A percentile compares a stretch with the other conserved stretches of the same genome.
phyloP scores from a whole-genome alignment of 345 rosid genomes.

The Isatis tinctoria region DNA sequence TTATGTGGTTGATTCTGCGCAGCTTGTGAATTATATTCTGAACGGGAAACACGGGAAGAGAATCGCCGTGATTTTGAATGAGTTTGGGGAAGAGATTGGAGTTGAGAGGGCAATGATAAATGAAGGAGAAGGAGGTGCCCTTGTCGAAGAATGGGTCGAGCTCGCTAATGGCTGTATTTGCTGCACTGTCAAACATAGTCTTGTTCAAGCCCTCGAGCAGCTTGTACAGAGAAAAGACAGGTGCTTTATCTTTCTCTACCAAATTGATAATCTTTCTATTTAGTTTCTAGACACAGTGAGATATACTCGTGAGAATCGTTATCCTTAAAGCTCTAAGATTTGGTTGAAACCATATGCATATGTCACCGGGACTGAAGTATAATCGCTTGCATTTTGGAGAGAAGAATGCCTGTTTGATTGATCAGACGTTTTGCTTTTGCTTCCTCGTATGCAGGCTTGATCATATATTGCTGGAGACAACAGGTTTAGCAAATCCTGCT shows the following conservation, averaged over 20 bases:
- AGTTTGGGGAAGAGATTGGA: slow-evolving; percentile 96
- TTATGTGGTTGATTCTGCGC: slow-evolving; percentile 7
- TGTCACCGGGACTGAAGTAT: neutral
- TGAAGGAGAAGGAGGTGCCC: slow-evolving; percentile 79
- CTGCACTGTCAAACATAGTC: slow-evolving; percentile 89
- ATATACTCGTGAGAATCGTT: neutral
- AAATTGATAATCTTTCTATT: neutral
- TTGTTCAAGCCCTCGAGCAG: slow-evolving; percentile 93
- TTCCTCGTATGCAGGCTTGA: slow-evolving; percentile 53
- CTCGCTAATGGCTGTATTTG: slow-evolving; percentile 90
- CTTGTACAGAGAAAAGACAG: slow-evolving; percentile 80
- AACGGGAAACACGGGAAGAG: slow-evolving; percentile 83
- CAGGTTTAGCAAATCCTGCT: slow-evolving; percentile 98
- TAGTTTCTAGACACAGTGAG: neutral
- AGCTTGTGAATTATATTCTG: slow-evolving; percentile 81
- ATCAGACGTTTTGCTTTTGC: neutral
- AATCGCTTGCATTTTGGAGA: neutral
- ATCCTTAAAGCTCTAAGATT: neutral
- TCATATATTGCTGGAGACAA: slow-evolving; percentile 93
- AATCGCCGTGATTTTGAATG: slow-evolving; percentile 89
- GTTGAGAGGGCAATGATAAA: slow-evolving; percentile 98
- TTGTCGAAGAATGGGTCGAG: slow-evolving; percentile 97
- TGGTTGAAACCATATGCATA: neutral
- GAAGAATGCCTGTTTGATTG: neutral
- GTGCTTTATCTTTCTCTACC: slow-evolving; percentile 23